Evolutionary conservation across 352 stramenopile species (phyloP), one percentile per base, ranked within the genome.

Genomic region (Phytophthora meadii): DNA sequence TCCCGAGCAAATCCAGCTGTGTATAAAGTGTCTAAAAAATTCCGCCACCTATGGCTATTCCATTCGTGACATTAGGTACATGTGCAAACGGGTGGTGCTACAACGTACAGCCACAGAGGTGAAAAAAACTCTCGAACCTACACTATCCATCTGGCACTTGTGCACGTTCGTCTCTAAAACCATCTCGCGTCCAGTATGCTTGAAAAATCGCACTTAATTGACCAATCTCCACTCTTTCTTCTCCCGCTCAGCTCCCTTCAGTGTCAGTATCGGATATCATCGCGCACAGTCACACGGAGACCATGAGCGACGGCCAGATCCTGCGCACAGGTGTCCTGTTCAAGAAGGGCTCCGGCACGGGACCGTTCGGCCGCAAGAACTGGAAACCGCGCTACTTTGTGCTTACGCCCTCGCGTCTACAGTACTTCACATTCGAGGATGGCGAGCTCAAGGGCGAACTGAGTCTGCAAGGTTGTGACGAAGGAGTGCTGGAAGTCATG

Each of bases 341-440:
- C 71, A 95, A 95, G 69, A 92, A 92, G 50, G 83, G 87, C 47
- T 87, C 76, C 2, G 82, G 82, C 59, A 64, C 70, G 4, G 79
- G 81, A 3, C 75, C 83, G n/a, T 84, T 94, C 61, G 84, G 87
- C 2, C 79, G 81, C 30, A 80, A 81, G 55, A 88, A 84, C 60
- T 94, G 86, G 86, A 94, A 94, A 62, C 84, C 86, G 44, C 82
- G 86, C 45, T 90, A 88, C 65, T 92, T 93, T 61, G 79, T 89
- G 44, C 73, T 94, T 5, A 93, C 83, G 22, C 60, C 72, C 0
- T 54, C 67, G 7, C 83, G 74, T 47, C 72, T 95, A 10, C 67
- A 79, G 52, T 95, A 90, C 69, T 95, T 81, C 49, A 93, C 79
- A 51, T 95, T 93, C 50, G 84, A 95, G 64, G 79, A 93, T 59